A percentile compares a stretch with the other conserved stretches of the same genome.
Conservation (phyloP, 23 red algal species). For the Cyanidium caldarium region DNA sequence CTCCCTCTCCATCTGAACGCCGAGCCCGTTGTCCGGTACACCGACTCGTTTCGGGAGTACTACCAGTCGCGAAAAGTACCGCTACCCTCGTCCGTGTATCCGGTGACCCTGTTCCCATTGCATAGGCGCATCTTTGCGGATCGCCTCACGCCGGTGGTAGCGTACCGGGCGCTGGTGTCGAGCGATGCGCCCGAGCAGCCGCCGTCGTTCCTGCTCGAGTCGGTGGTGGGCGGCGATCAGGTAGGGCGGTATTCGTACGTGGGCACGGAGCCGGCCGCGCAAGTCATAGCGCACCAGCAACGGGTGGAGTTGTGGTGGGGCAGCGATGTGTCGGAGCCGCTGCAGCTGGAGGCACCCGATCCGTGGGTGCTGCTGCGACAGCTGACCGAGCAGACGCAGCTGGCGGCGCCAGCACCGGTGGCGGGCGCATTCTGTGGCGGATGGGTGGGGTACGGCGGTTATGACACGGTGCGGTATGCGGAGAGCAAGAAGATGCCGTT, state of each 20-base stretch:
- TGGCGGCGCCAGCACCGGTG: conserved; percentile 10
- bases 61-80: neutral
- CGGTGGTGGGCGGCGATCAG: conserved; percentile 43
- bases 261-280: conserved; percentile 39
- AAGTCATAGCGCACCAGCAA: conserved; percentile 23
- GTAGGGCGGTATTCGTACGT: conserved; percentile 80
- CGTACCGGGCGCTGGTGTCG: conserved; percentile 52
- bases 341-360: conserved; percentile 14
- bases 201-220: conserved; percentile 81
- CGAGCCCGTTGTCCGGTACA: no score
- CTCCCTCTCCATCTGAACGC: no score
- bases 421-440: conserved; percentile 69
- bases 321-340: neutral
- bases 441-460: conserved; percentile 92
- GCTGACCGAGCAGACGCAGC: conserved; percentile 33
- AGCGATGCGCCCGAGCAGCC: conserved; percentile 15
- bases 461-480: conserved; percentile 97
- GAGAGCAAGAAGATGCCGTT: conserved; percentile 76
- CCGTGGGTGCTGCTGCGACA: conserved; percentile 63
- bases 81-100: neutral
- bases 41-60: neutral
- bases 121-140: conserved; percentile 67
- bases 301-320: conserved; percentile 13
- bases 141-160: conserved; percentile 68
- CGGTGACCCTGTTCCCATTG: conserved; percentile 42